Percentiles rank a stretch among this genome's conserved stretches.
phyloP scores from a whole-genome alignment of 768 basidiomycete species.

The Lentinula edodes region DNA sequence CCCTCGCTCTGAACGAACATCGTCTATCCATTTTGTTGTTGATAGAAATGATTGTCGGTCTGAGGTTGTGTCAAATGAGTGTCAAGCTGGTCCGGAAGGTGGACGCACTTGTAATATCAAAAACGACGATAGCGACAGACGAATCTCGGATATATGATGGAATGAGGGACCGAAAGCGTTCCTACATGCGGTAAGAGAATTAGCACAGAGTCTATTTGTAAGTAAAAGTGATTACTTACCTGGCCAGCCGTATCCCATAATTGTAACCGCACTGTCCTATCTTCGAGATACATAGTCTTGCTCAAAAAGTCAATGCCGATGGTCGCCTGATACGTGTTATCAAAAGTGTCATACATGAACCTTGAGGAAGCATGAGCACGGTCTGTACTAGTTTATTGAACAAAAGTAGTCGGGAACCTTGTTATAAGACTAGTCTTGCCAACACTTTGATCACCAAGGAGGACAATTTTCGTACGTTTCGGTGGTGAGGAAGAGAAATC shows the following conservation, averaged over 20 bases:
- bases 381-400: not conserved
- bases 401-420: constrained; percentile 44
- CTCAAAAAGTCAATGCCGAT: constrained; percentile 99
- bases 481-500: constrained; percentile 87
- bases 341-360: constrained; percentile 99
- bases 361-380: constrained; percentile 28
- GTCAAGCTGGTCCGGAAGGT: not conserved
- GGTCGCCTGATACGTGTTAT: constrained; percentile 98
- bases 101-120: constrained; percentile 92
- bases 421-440: constrained; percentile 99
- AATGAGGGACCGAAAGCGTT: constrained; percentile 95
- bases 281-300: constrained; percentile 99
- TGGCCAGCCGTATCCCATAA: constrained; percentile 99
- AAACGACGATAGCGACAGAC: constrained; percentile 97
- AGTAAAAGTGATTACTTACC: constrained; percentile 28
- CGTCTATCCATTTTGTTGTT: constrained; percentile 99
- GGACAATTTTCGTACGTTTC: constrained; percentile 94
- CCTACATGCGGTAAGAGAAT: constrained; percentile 39
- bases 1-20: constrained; percentile 94
- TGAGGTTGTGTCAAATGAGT: constrained; percentile 23
- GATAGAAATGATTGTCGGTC: constrained; percentile 98
- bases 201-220: not conserved
- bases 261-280: constrained; percentile 94
- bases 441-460: constrained; percentile 95
- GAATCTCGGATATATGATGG: constrained; percentile 99